phyloP scores from a whole-genome alignment of 257 asterid genomes.

The Cruciata laevipes region DNA sequence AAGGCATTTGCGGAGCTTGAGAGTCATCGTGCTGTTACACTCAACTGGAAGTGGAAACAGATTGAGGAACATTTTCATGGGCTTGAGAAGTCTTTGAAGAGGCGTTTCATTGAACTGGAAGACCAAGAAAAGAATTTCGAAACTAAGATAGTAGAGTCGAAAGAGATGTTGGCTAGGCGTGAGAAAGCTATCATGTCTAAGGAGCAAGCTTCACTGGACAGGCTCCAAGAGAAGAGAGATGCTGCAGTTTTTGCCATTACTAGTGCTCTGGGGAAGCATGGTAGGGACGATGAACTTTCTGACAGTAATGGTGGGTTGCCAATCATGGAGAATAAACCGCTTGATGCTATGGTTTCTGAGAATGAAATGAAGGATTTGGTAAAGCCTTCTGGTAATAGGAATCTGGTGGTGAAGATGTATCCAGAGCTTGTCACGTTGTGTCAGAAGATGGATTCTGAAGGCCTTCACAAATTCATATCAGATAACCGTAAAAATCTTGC shows the following conservation, averaged over 20 bases:
- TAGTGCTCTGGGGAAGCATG: constrained; percentile 46
- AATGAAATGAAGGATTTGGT: constrained; percentile 20
- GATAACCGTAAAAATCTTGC: constrained; percentile 90
- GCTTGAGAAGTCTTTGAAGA: constrained; percentile 87
- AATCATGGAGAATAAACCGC: constrained; percentile 32
- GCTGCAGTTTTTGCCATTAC: constrained; percentile 82
- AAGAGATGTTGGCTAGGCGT: constrained; percentile 62
- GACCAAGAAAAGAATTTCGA: constrained; percentile 87
- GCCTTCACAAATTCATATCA: constrained; percentile 87
- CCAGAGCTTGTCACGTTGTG: constrained; percentile 81
- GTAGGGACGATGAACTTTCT: constrained; percentile 32
- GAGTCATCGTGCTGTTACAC: constrained; percentile 82
- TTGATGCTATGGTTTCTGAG: constrained; percentile 29
- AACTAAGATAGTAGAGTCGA: constrained; percentile 59
- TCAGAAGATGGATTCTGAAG: constrained; percentile 78
- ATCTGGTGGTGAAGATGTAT: constrained; percentile 52
- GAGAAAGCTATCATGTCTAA: constrained; percentile 65
- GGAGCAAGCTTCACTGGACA: constrained; percentile 79
- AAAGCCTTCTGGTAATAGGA: constrained; percentile 31
- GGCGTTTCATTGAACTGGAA: constrained; percentile 91
- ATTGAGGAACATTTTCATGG: constrained; percentile 94
- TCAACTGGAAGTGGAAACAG: constrained; percentile 90
- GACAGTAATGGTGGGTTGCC: constrained; percentile 28
- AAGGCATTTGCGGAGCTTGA: constrained; percentile 96
- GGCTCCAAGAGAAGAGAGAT: constrained; percentile 94